Conservation (phyloP, 2,329 filamentous ascomycete genomes). For the Colletotrichum sp. region DNA sequence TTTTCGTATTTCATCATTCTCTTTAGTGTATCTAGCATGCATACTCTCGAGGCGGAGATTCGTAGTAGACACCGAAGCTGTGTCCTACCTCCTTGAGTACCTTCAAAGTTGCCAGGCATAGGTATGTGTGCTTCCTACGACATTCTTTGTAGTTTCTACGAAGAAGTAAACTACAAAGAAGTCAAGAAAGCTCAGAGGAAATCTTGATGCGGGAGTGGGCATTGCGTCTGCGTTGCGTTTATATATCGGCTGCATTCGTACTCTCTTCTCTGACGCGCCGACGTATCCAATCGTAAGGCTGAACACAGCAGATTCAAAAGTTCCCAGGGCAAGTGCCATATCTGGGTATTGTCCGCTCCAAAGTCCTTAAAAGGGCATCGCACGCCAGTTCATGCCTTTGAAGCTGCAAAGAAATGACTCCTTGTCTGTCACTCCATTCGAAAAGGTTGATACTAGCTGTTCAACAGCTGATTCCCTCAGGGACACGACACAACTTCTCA, state of each 20-base stretch:
- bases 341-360: not conserved
- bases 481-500: not conserved
- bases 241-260: not conserved
- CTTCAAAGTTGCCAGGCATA: not conserved
- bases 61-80: not conserved
- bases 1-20: not conserved
- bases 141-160: not conserved
- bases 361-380: not conserved
- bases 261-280: not conserved
- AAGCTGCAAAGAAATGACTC: not conserved
- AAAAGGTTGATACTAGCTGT: not conserved
- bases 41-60: not conserved
- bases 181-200: not conserved
- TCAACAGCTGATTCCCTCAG: rapidly evolving
- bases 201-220: not conserved
- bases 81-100: not conserved
- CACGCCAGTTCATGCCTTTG: not conserved
- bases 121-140: not conserved
- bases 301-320: too few species aligned
- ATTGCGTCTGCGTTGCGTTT: not conserved
- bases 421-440: not conserved
- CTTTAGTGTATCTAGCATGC: not conserved
- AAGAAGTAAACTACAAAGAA: not conserved
- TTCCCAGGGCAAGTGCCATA: not conserved
- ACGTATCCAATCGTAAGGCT: not conserved